These are phyloP conservation scores for Herpetomonas samuelpessoai DNA, from an alignment of 208 protist genomes.

Conservation along the genomic window DNA sequence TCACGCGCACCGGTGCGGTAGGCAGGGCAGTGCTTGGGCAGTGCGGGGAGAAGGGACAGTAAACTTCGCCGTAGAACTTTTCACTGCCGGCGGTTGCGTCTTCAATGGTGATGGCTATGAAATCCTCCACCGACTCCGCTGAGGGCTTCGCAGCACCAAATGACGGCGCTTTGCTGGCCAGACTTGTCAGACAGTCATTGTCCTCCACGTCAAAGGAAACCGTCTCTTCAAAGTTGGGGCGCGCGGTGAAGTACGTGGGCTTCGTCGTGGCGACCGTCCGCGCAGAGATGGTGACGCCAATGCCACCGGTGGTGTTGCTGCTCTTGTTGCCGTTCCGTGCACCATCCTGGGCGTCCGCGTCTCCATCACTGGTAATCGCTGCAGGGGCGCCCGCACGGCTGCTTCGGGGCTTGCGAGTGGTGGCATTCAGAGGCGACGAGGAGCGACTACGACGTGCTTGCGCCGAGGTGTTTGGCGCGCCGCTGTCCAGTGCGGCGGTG, in stretches of 20 bases:
- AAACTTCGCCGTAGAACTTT: slow-evolving; percentile 60
- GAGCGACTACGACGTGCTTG: too few relatives aligned
- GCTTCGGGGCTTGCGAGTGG: too few relatives aligned
- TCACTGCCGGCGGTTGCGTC: slow-evolving; percentile 26
- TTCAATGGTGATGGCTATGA: slow-evolving; percentile 54
- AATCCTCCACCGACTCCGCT: slow-evolving; percentile 34
- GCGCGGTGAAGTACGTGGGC: slow-evolving; percentile 48
- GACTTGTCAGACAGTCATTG: slow-evolving; percentile 32
- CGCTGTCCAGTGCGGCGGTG: slow-evolving; percentile 15
- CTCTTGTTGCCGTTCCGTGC: too few relatives aligned
- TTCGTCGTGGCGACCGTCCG: slow-evolving; percentile 36
- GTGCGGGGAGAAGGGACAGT: slow-evolving; percentile 73
- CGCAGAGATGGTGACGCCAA: slow-evolving; percentile 27
- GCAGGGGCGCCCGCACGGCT: too few relatives aligned
- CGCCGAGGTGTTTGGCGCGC: too few relatives aligned
- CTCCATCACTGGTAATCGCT: too few relatives aligned
- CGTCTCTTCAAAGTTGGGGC: slow-evolving; percentile 46
- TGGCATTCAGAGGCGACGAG: too few relatives aligned
- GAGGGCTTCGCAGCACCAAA: neutral
- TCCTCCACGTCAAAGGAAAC: slow-evolving; percentile 42
- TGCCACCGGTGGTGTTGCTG: too few relatives aligned
- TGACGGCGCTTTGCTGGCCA: neutral
- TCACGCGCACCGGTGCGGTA: slow-evolving; percentile 50
- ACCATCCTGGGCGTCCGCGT: too few relatives aligned
- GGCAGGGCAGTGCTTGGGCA: slow-evolving; percentile 30